Conservation (phyloP, 768 basidiomycete species). For the Amylocystis lapponica region DNA sequence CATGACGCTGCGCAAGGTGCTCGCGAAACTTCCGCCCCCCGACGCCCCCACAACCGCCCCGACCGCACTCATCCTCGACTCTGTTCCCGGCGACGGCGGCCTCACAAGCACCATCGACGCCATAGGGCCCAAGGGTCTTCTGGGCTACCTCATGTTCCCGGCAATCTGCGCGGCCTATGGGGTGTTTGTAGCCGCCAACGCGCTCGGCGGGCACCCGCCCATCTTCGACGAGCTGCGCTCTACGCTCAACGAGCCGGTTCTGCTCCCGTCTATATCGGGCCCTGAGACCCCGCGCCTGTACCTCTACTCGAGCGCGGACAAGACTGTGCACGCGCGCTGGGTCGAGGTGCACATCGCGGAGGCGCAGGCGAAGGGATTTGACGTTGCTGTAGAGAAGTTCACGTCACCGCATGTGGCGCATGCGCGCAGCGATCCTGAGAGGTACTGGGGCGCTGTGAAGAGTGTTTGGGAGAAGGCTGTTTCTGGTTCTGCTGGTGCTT, state of each 20-base stretch:
- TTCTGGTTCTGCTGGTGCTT: no score
- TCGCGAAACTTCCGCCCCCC: not conserved
- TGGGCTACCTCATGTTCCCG: not conserved
- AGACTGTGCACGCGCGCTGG: not conserved
- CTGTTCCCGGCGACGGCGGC: not conserved
- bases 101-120: not conserved
- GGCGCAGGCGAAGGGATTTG: not conserved
- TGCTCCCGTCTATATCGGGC: not conserved
- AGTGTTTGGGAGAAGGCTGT: not conserved
- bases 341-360: not conserved
- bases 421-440: not conserved
- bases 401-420: not conserved
- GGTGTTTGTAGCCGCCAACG: not conserved
- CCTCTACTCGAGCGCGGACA: not conserved
- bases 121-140: not conserved
- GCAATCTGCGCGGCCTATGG: not conserved
- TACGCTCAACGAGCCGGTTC: not conserved
- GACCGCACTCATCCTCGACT: not conserved
- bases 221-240: not conserved
- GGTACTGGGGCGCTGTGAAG: not conserved
- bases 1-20: slow-evolving; percentile 1
- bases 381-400: not conserved
- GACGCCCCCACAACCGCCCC: not conserved
- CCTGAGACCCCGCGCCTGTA: not conserved
- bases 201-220: not conserved